Evolutionary conservation across 2,329 filamentous ascomycete genomes (phyloP).

Genomic region (Pyricularia sp.): DNA sequence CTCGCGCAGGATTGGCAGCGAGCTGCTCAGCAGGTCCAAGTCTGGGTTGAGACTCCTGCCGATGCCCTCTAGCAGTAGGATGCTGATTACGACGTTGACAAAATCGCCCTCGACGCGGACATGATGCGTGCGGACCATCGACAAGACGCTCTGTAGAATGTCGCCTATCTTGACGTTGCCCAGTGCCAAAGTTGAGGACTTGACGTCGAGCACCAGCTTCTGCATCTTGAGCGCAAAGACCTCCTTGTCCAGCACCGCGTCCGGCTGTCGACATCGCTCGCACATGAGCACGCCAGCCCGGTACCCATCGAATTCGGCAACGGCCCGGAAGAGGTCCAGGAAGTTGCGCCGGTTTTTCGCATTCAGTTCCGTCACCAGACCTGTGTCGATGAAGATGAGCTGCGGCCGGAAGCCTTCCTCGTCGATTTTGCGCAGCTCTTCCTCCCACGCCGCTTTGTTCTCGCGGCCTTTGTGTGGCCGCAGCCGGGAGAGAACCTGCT

Average conservation of each 20-base stretch:
- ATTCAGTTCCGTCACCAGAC: conserved; percentile 88
- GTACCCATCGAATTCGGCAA: conserved; percentile 95
- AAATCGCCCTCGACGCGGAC: conserved; percentile 94
- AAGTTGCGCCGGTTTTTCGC: conserved; percentile 79
- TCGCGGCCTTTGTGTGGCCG: conserved; percentile 53
- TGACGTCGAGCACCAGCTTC: conserved; percentile 82
- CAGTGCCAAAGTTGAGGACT: conserved; percentile 78
- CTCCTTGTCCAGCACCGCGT: conserved; percentile 77
- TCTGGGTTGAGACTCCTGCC: conserved; percentile 76
- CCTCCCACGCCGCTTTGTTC: conserved; percentile 57
- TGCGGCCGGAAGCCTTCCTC: conserved; percentile 83
- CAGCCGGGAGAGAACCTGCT: conserved; percentile 70
- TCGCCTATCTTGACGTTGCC: conserved; percentile 95
- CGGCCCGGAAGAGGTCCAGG: conserved; percentile 84
- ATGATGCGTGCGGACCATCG: conserved; percentile 85
- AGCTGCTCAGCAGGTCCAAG: conserved; percentile 73
- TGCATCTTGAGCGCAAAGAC: conserved; percentile 95
- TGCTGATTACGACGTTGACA: conserved; percentile 94
- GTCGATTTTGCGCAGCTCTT: conserved; percentile 64
- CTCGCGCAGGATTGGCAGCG: conserved; percentile 79
- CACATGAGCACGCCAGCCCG: conserved; percentile 93
- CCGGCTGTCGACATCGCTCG: conserved; percentile 82
- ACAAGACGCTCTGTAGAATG: conserved; percentile 77
- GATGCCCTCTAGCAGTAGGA: conserved; percentile 86
- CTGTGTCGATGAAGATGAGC: conserved; percentile 94